Percentiles rank a stretch among this genome's conserved stretches.
phyloP scores from a whole-genome alignment of 2,329 filamentous ascomycete genomes.

The Incumbomyces delicatus region DNA sequence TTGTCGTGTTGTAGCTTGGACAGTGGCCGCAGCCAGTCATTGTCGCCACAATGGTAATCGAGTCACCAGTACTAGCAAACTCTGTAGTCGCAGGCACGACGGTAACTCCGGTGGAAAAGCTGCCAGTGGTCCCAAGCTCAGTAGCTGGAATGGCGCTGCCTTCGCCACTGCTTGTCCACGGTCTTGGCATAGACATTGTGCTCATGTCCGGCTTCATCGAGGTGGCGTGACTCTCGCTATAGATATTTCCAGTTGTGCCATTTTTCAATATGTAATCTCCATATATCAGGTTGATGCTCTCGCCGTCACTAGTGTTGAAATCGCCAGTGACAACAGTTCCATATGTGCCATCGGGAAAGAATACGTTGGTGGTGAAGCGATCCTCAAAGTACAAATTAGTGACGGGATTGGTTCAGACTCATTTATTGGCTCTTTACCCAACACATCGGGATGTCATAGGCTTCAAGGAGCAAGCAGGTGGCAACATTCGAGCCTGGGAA shows the following conservation, averaged over 20 bases:
- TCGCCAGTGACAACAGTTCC: conserved; percentile 37
- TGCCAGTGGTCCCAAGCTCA: conserved; percentile 28
- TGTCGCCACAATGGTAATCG: conserved; percentile 5
- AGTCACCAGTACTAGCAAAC: conserved; percentile 2
- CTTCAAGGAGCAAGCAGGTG: background rate
- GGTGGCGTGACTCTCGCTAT: conserved; percentile 25
- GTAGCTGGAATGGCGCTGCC: conserved; percentile 38
- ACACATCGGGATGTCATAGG: conserved; percentile 2
- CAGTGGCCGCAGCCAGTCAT: conserved; percentile 4
- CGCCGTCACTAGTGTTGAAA: conserved; percentile 30
- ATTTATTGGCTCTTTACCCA: background rate
- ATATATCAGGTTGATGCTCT: conserved; percentile 34
- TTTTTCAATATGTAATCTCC: conserved; percentile 34
- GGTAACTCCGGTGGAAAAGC: conserved; percentile 16
- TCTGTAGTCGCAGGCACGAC: background rate
- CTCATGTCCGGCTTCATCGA: conserved; percentile 34
- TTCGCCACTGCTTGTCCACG: conserved; percentile 37
- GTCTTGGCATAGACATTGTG: conserved; percentile 35
- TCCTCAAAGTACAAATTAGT: conserved; percentile 24
- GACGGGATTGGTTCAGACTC: too few relatives aligned
- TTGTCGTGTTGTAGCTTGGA: background rate
- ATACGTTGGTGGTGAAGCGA: conserved; percentile 43
- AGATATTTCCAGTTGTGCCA: conserved; percentile 37
- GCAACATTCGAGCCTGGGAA: background rate
- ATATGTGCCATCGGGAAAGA: conserved; percentile 37